Evolutionary conservation across 2,329 filamentous ascomycete species (phyloP).

Genomic region (Epichloe bromicola): DNA sequence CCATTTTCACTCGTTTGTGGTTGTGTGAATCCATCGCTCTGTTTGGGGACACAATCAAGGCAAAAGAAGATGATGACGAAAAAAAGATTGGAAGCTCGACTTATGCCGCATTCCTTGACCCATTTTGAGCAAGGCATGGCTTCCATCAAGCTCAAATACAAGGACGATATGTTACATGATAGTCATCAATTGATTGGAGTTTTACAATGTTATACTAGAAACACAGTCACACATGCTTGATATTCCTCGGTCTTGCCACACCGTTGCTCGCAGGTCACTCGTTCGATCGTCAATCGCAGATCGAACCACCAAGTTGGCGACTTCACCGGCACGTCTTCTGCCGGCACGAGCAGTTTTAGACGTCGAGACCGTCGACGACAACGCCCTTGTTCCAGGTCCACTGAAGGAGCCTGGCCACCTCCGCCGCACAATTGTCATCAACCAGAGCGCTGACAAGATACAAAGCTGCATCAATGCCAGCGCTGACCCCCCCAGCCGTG

Average conservation of each 20-base stretch:
- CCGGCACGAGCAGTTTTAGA: constrained; percentile 36
- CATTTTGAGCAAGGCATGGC: too few species aligned
- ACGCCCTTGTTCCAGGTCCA: constrained; percentile 78
- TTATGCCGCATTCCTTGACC: too few species aligned
- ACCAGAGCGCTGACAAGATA: constrained; percentile 79
- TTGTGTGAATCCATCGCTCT: too few species aligned
- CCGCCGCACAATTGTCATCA: constrained; percentile 60
- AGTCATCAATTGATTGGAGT: constrained; percentile 2
- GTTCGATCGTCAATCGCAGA: not conserved
- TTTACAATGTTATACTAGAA: constrained; percentile 4
- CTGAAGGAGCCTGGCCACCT: constrained; percentile 64
- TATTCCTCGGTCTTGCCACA: constrained; percentile 3
- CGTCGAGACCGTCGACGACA: constrained; percentile 74
- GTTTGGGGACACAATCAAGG: too few species aligned
- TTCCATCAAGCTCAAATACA: too few species aligned
- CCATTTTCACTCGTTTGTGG: too few species aligned
- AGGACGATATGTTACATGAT: not conserved
- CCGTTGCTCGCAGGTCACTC: not conserved
- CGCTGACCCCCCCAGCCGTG: constrained; percentile 73
- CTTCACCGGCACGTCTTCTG: constrained; percentile 9
- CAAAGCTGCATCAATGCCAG: constrained; percentile 70
- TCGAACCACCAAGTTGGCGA: not conserved
- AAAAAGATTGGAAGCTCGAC: too few species aligned
- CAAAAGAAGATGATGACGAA: too few species aligned
- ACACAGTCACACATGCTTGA: not conserved